Percentiles rank a stretch among this genome's conserved stretches.
Conservation (phyloP, 2,329 filamentous ascomycete species). For the Myriangium duriaei region DNA sequence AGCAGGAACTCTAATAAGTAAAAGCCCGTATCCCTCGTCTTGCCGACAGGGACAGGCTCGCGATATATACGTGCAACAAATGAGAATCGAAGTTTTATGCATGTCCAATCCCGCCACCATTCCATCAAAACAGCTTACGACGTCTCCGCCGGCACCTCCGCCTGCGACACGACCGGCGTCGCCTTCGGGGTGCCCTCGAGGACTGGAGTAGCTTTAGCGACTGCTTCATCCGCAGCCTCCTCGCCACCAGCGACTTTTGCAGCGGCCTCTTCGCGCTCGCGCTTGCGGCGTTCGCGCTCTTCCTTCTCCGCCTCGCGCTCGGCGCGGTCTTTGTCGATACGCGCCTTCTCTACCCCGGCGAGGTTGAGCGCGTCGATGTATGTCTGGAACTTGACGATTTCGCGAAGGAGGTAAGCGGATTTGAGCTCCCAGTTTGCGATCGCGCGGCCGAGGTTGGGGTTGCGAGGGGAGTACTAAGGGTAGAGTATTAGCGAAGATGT, state of each 20-base stretch:
- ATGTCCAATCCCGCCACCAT: too few relatives aligned
- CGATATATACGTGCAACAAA: too few relatives aligned
- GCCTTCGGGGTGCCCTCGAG: background rate
- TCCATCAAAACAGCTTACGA: too few relatives aligned
- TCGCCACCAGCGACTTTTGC: background rate
- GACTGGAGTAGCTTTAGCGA: too few relatives aligned
- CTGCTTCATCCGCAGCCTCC: slow-evolving; percentile 1
- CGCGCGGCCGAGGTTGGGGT: slow-evolving; percentile 66
- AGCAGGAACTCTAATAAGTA: too few relatives aligned
- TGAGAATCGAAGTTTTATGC: too few relatives aligned
- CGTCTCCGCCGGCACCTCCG: background rate
- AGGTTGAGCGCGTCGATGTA: slow-evolving; percentile 77
- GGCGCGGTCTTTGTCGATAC: slow-evolving; percentile 36
- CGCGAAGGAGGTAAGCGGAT: slow-evolving; percentile 75
- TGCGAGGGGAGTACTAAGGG: slow-evolving; percentile 64
- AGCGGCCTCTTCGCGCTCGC: slow-evolving; percentile 1
- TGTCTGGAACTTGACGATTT: slow-evolving; percentile 93
- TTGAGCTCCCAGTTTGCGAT: slow-evolving; percentile 98
- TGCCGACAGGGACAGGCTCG: too few relatives aligned
- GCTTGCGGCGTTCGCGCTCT: slow-evolving; percentile 4
- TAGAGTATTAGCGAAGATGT: slow-evolving; percentile 9
- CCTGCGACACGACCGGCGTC: background rate
- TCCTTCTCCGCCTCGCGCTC: slow-evolving; percentile 7
- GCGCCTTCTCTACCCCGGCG: slow-evolving; percentile 56
- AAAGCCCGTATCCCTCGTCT: too few relatives aligned